Evolutionary conservation across 129 eudicot genomes (phyloP).

Genomic region (Gnaphalium uliginosum): DNA sequence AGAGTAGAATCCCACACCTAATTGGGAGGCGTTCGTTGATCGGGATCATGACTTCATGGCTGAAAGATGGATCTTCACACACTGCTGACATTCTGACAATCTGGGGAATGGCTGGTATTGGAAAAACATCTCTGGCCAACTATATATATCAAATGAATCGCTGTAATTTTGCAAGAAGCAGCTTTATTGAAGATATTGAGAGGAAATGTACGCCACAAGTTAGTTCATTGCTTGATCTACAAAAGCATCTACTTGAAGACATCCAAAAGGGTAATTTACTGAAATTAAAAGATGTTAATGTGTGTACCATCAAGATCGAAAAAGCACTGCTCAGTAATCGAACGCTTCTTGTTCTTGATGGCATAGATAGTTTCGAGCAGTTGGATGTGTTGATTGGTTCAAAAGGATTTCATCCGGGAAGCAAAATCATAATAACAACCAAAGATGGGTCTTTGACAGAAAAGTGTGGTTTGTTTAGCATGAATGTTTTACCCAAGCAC

Average conservation of each 20-base stretch:
- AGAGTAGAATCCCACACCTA: neutral
- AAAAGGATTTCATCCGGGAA: slow-evolving; percentile 30
- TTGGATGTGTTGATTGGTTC: slow-evolving; percentile 26
- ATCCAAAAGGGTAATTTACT: neutral
- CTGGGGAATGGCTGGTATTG: slow-evolving; percentile 16
- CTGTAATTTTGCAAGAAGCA: slow-evolving; percentile 20
- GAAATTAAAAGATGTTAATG: slow-evolving; percentile 10
- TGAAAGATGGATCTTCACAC: slow-evolving; percentile 16
- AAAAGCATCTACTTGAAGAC: slow-evolving; percentile 28
- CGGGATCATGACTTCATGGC: neutral
- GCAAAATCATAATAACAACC: slow-evolving; percentile 41
- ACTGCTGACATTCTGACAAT: neutral
- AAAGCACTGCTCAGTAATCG: slow-evolving; percentile 3
- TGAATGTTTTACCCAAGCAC: slow-evolving; percentile 13
- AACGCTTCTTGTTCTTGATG: slow-evolving; percentile 17
- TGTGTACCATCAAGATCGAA: slow-evolving; percentile 20
- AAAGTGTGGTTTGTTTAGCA: slow-evolving; percentile 8
- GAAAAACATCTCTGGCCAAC: slow-evolving; percentile 33
- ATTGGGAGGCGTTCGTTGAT: slow-evolving; percentile 3
- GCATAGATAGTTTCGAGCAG: slow-evolving; percentile 1
- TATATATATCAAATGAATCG: slow-evolving; percentile 10
- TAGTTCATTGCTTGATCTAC: slow-evolving; percentile 26
- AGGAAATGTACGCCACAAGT: neutral
- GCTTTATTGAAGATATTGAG: slow-evolving; percentile 24
- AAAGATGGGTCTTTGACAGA: slow-evolving; percentile 15